A percentile compares a stretch with the other conserved stretches of the same genome.
phyloP scores from a whole-genome alignment of 805 yeast genomes.

The Saturnispora silvae region DNA sequence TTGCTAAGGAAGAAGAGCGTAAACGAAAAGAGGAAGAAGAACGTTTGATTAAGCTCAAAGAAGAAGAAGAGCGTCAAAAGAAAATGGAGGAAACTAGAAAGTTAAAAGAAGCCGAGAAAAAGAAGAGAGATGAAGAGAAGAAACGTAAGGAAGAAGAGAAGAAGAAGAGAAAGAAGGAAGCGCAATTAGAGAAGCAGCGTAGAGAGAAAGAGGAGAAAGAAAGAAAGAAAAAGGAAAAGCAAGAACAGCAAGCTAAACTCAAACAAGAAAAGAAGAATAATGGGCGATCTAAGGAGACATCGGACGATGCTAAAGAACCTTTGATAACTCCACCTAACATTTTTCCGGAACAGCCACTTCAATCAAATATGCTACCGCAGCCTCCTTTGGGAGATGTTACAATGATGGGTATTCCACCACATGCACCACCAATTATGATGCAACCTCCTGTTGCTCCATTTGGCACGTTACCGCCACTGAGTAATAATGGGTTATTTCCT shows the following conservation, averaged over 20 bases:
- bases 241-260: constrained; percentile 23
- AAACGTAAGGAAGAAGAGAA: constrained; percentile 24
- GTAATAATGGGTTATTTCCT: background rate
- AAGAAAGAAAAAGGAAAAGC: constrained; percentile 27
- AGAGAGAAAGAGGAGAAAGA: constrained; percentile 28
- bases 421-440: background rate
- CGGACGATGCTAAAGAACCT: no score
- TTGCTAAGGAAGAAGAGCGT: constrained; percentile 53
- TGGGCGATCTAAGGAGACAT: constrained; percentile 1
- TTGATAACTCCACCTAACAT: no score
- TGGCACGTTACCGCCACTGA: background rate
- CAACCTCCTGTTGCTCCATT: background rate
- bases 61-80: constrained; percentile 32
- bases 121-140: constrained; percentile 25
- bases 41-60: constrained; percentile 34
- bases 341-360: no score
- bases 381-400: no score
- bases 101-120: constrained; percentile 32
- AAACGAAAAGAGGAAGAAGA: constrained; percentile 37
- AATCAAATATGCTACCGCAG: no score
- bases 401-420: background rate
- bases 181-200: constrained; percentile 28
- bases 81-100: constrained; percentile 38
- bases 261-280: constrained; percentile 10
- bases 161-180: constrained; percentile 31